A percentile compares a stretch with the other conserved stretches of the same genome.
These are phyloP conservation scores for Amphichorda felina DNA, from an alignment of 2,329 filamentous ascomycete species.

Conservation along the genomic window DNA sequence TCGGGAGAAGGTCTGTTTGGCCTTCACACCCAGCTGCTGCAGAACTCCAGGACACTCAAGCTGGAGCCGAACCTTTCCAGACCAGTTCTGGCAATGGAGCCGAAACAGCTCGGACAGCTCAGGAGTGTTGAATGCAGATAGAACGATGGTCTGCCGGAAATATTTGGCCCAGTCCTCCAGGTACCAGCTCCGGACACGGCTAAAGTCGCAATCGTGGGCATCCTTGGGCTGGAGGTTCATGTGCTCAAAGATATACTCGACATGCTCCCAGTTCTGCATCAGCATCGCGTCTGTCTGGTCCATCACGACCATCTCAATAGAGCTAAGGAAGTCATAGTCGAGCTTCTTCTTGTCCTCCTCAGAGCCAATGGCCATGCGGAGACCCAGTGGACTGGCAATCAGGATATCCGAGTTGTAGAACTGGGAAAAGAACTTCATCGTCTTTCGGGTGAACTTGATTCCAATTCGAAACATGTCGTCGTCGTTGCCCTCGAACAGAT, in stretches of 20 bases:
- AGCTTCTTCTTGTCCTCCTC: constrained; percentile 49
- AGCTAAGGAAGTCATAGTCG: constrained; percentile 86
- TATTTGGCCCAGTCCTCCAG: constrained; percentile 73
- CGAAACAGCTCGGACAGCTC: constrained; percentile 75
- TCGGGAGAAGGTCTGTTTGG: constrained; percentile 81
- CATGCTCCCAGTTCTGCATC: constrained; percentile 98
- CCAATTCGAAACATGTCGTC: constrained; percentile 95
- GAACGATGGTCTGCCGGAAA: constrained; percentile 75
- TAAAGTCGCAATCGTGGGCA: constrained; percentile 86
- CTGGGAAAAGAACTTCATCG: constrained; percentile 84
- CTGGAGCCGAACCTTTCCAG: constrained; percentile 66
- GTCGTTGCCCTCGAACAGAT: constrained; percentile 88
- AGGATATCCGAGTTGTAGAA: constrained; percentile 98
- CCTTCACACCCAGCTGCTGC: constrained; percentile 57
- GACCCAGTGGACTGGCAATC: constrained; percentile 76
- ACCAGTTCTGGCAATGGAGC: constrained; percentile 65
- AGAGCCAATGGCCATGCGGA: constrained; percentile 82
- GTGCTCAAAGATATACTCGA: constrained; percentile 83
- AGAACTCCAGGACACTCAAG: constrained; percentile 60
- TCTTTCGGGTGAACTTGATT: constrained; percentile 95
- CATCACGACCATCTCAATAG: constrained; percentile 79
- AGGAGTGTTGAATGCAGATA: constrained; percentile 76
- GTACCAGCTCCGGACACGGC: constrained; percentile 82
- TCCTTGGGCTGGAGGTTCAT: constrained; percentile 85
- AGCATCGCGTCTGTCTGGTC: constrained; percentile 88